Conservation (phyloP, 192 early-diverging fungal species). For the Rhizophlyctis rosea region DNA sequence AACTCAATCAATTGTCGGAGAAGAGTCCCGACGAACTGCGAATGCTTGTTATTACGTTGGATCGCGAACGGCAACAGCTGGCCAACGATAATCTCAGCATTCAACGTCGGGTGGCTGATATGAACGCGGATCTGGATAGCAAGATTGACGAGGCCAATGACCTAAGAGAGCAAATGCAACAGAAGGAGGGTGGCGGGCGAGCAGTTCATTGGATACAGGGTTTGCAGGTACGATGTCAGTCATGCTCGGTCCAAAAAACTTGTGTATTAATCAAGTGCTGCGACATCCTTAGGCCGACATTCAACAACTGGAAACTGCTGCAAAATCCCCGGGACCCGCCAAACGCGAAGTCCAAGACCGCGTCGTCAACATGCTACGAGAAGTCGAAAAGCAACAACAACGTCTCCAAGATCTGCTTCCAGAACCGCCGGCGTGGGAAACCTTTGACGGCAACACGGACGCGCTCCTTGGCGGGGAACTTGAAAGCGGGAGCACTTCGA, state of each 20-base stretch:
- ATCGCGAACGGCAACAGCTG: constrained; percentile 1
- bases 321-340: too few species aligned
- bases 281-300: too few species aligned
- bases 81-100: not conserved
- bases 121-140: not conserved
- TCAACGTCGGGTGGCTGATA: not conserved
- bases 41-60: not conserved
- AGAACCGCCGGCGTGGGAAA: not conserved
- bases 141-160: not conserved
- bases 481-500: too few species aligned
- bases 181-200: too few species aligned
- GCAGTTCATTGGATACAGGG: too few species aligned
- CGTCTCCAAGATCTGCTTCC: not conserved
- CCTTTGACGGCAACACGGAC: not conserved
- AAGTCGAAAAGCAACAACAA: not conserved
- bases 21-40: not conserved
- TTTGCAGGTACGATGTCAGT: too few species aligned
- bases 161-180: not conserved
- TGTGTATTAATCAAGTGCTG: too few species aligned
- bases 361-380: not conserved
- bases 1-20: not conserved
- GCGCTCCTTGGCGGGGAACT: too few species aligned
- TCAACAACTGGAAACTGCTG: too few species aligned
- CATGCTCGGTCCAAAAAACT: too few species aligned
- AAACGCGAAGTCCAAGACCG: not conserved